Evolutionary conservation across 2,329 filamentous ascomycete species (phyloP).

Genomic region (Hypoxylon sp.): DNA sequence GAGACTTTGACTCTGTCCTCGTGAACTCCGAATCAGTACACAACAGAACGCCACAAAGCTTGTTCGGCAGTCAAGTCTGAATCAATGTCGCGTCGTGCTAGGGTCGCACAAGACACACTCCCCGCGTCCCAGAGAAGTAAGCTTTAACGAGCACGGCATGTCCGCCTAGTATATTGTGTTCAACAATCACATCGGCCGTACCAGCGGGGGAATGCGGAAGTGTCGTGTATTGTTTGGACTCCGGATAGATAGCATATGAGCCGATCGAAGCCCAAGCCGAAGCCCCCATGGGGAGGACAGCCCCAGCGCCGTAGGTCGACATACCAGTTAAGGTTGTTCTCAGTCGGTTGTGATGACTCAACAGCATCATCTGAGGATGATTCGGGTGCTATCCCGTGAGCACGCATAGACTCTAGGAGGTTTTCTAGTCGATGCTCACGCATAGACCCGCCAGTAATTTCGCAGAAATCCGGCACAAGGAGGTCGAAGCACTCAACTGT

Average conservation of each 20-base stretch:
- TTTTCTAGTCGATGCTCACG: constrained; percentile 83
- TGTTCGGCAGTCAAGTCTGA: constrained; percentile 46
- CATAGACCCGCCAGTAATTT: constrained; percentile 90
- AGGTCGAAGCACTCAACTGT: constrained; percentile 94
- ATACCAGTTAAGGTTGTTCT: constrained; percentile 81
- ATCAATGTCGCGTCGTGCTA: constrained; percentile 48
- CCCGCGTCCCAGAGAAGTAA: constrained; percentile 58
- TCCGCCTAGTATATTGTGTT: constrained; percentile 36
- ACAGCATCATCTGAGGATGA: constrained; percentile 42
- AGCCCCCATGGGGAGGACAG: constrained; percentile 92
- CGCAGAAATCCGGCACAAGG: constrained; percentile 86
- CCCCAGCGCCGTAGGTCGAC: constrained; percentile 89
- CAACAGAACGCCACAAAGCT: constrained; percentile 45
- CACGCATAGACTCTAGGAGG: constrained; percentile 78
- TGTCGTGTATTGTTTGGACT: constrained; percentile 85
- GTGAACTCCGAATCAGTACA: constrained; percentile 43
- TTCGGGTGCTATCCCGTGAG: constrained; percentile 72
- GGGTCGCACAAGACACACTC: constrained; percentile 50
- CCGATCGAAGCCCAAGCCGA: constrained; percentile 91
- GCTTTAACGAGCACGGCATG: constrained; percentile 58
- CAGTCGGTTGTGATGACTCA: constrained; percentile 49
- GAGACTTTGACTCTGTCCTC: constrained; percentile 40
- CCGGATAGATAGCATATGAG: constrained; percentile 87
- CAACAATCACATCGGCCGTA: constrained; percentile 73
- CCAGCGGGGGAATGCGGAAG: constrained; percentile 88